Conservation (phyloP, 257 asterid species). For the Nicotiana attenuata region DNA sequence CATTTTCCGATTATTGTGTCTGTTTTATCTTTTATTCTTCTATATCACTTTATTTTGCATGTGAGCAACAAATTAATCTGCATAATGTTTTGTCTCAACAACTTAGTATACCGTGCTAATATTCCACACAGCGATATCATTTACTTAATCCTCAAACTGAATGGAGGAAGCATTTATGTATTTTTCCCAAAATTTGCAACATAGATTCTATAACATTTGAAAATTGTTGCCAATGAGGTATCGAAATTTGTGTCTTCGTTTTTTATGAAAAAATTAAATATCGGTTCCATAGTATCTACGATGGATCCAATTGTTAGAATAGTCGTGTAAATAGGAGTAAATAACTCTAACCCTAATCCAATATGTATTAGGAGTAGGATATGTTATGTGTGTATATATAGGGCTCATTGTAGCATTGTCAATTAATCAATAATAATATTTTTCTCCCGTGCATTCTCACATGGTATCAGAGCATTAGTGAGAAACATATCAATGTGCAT, state of each 20-base stretch:
- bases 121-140: neutral
- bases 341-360: too few species aligned
- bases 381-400: too few species aligned
- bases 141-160: neutral
- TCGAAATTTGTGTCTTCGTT: neutral
- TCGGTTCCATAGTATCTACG: neutral
- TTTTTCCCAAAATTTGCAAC: neutral
- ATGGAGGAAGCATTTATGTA: neutral
- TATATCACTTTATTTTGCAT: neutral
- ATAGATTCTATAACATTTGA: neutral
- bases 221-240: neutral
- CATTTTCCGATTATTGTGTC: neutral
- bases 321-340: too few species aligned
- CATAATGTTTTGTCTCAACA: neutral
- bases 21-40: neutral
- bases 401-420: too few species aligned
- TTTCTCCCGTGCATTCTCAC: too few species aligned
- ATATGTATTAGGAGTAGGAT: too few species aligned
- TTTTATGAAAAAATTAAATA: too few species aligned
- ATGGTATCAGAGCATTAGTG: too few species aligned
- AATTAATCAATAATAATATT: too few species aligned
- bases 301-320: too few species aligned
- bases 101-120: neutral
- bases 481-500: too few species aligned
- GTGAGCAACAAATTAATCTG: neutral